A percentile compares a stretch with the other conserved stretches of the same genome.
Conservation (phyloP, 805 yeast species). For the Cyberlindnera bimundalis region DNA sequence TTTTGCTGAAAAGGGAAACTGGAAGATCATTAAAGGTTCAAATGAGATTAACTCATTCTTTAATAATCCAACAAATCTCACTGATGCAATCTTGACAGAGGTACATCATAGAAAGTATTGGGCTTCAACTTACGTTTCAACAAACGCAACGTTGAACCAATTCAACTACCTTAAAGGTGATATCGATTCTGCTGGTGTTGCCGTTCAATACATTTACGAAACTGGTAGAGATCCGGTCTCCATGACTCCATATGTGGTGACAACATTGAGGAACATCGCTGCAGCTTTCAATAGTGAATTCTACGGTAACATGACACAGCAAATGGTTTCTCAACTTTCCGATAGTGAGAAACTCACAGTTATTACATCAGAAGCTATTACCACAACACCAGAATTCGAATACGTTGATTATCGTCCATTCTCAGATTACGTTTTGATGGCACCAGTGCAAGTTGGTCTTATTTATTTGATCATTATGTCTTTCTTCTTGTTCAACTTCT, state of each 20-base stretch:
- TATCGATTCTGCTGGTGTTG: conserved; percentile 33
- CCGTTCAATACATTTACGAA: conserved; percentile 48
- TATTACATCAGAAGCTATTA: conserved; percentile 19
- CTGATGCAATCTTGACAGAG: conserved; percentile 37
- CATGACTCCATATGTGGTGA: conserved; percentile 43
- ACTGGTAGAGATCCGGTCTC: conserved; percentile 60
- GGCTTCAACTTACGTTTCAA: conserved; percentile 54
- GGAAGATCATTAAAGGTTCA: conserved; percentile 29
- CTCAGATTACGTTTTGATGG: conserved; percentile 46
- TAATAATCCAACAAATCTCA: conserved; percentile 22
- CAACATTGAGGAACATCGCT: conserved; percentile 39
- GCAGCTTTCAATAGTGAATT: conserved; percentile 22
- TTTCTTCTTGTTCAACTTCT: conserved; percentile 65
- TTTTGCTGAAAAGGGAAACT: conserved; percentile 36
- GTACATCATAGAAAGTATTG: conserved; percentile 59
- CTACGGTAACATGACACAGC: conserved; percentile 21
- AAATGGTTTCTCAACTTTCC: conserved; percentile 31
- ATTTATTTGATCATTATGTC: conserved; percentile 69
- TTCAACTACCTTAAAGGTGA: conserved; percentile 7
- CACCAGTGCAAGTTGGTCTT: conserved; percentile 74
- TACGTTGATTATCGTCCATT: conserved; percentile 49
- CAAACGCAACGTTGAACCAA: conserved; percentile 30
- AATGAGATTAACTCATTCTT: conserved; percentile 25
- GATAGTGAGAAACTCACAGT: conserved; percentile 26
- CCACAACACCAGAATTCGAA: conserved; percentile 32